Evolutionary conservation across 257 asterid species (phyloP).

Genomic region (Penstemon barbatus): DNA sequence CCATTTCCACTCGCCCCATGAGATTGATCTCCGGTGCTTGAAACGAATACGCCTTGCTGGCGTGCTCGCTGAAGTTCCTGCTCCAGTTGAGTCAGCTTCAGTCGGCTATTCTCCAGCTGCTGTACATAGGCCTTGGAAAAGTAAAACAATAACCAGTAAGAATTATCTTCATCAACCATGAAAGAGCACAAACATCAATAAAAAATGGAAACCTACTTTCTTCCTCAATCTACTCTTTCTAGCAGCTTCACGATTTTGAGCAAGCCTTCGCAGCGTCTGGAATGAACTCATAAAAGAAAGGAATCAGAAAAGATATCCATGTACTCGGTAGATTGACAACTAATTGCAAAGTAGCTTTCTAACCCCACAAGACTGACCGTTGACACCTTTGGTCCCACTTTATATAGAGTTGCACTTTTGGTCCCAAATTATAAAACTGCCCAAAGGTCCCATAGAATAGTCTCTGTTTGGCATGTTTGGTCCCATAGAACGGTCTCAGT

Average conservation of each 20-base stretch:
- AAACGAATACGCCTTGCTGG: conserved; percentile 71
- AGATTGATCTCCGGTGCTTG: conserved; percentile 77
- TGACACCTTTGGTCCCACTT: no score
- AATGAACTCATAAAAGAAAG: conserved; percentile 19
- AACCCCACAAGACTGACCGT: no score
- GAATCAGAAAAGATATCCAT: conserved; percentile 25
- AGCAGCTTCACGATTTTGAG: conserved; percentile 98
- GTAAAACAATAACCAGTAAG: conserved; percentile 14
- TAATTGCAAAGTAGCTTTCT: neutral
- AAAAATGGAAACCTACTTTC: conserved; percentile 55
- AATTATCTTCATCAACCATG: conserved; percentile 15
- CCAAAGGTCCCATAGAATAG: no score
- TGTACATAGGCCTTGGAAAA: conserved; percentile 82
- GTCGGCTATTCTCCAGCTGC: conserved; percentile 91
- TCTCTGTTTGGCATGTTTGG: no score
- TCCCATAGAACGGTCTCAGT: no score
- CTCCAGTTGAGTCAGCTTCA: conserved; percentile 85
- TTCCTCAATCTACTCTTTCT: conserved; percentile 89
- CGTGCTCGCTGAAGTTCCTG: conserved; percentile 94
- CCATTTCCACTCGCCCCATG: conserved; percentile 65
- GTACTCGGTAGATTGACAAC: conserved; percentile 8
- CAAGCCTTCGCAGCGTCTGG: conserved; percentile 84
- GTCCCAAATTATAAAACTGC: no score
- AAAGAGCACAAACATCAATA: conserved; percentile 19
- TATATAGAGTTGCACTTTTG: no score